These are phyloP conservation scores for Backusella westeae DNA, from an alignment of 192 early-diverging fungal species.

Conservation along the genomic window DNA sequence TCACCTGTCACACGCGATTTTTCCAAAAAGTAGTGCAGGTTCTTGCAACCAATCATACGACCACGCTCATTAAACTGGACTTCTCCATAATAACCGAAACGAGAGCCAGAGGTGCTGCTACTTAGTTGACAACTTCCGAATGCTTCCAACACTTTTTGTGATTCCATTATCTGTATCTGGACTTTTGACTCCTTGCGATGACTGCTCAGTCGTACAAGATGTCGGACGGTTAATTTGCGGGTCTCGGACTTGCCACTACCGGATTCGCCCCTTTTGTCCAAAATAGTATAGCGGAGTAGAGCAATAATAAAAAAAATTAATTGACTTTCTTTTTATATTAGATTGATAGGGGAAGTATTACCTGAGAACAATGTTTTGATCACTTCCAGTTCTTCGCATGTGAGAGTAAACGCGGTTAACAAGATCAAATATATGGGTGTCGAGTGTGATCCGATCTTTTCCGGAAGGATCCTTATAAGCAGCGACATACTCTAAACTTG, in stretches of 20 bases:
- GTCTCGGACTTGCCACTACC: conserved; percentile 84
- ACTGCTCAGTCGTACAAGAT: conserved; percentile 78
- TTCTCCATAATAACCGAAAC: conserved; percentile 87
- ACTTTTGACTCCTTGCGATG: conserved; percentile 75
- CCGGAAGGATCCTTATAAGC: conserved; percentile 41
- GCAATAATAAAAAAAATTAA: background rate
- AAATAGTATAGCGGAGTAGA: background rate
- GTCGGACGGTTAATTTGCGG: conserved; percentile 66
- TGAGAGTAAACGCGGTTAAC: conserved; percentile 69
- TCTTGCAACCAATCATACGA: conserved; percentile 80
- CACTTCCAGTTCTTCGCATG: conserved; percentile 66
- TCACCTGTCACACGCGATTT: conserved; percentile 54
- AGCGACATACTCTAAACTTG: conserved; percentile 52
- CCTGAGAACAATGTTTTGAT: conserved; percentile 70
- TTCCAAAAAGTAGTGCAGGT: conserved; percentile 68
- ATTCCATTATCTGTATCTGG: conserved; percentile 66
- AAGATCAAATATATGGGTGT: conserved; percentile 68
- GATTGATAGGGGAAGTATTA: conserved; percentile 16
- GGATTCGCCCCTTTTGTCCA: conserved; percentile 64
- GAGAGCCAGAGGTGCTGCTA: conserved; percentile 63
- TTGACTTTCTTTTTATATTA: conserved; percentile 10
- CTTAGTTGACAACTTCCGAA: conserved; percentile 74
- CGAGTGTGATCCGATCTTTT: conserved; percentile 42
- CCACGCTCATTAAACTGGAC: conserved; percentile 86
- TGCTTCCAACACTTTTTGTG: conserved; percentile 72